These are phyloP conservation scores for Paracorniculantispora psalliotae DNA, from an alignment of 2,329 filamentous ascomycete species.

Conservation along the genomic window DNA sequence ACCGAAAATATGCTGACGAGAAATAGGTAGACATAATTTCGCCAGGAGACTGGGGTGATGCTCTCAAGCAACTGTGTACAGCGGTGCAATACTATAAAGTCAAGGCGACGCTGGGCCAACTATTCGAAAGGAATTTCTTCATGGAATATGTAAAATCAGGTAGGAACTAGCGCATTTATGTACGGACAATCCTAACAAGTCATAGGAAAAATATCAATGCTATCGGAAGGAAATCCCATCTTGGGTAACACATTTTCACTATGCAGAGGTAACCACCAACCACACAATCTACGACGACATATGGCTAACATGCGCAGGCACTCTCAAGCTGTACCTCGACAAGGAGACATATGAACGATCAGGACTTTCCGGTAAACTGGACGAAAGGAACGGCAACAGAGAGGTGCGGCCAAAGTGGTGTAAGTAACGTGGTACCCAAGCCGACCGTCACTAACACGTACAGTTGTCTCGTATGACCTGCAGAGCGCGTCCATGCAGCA, in stretches of 20 bases:
- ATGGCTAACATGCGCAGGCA: slow-evolving; percentile 41
- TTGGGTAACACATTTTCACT: slow-evolving; percentile 70
- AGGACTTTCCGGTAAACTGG: slow-evolving; percentile 70
- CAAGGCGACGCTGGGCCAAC: slow-evolving; percentile 64
- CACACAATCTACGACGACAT: not conserved
- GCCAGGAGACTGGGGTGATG: slow-evolving; percentile 55
- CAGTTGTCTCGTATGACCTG: slow-evolving; percentile 75
- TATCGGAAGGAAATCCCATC: slow-evolving; percentile 70
- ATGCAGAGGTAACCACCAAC: slow-evolving; percentile 49
- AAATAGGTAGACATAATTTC: slow-evolving; percentile 65
- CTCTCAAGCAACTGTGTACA: slow-evolving; percentile 46
- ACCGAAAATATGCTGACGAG: not conserved
- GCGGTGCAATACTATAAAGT: slow-evolving; percentile 59
- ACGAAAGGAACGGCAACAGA: slow-evolving; percentile 53
- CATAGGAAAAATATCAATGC: slow-evolving; percentile 72
- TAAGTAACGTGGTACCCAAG: slow-evolving; percentile 34
- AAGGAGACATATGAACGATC: slow-evolving; percentile 77
- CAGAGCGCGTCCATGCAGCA: slow-evolving; percentile 69
- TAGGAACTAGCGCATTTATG: slow-evolving; percentile 26
- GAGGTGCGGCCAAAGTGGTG: slow-evolving; percentile 67
- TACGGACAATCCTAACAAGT: not conserved
- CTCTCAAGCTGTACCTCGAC: slow-evolving; percentile 71
- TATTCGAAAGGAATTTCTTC: slow-evolving; percentile 74
- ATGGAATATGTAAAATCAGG: slow-evolving; percentile 78
- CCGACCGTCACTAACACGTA: slow-evolving; percentile 21